These are phyloP conservation scores for Petunia secreta DNA, from an alignment of 257 asterid species.

Conservation along the genomic window DNA sequence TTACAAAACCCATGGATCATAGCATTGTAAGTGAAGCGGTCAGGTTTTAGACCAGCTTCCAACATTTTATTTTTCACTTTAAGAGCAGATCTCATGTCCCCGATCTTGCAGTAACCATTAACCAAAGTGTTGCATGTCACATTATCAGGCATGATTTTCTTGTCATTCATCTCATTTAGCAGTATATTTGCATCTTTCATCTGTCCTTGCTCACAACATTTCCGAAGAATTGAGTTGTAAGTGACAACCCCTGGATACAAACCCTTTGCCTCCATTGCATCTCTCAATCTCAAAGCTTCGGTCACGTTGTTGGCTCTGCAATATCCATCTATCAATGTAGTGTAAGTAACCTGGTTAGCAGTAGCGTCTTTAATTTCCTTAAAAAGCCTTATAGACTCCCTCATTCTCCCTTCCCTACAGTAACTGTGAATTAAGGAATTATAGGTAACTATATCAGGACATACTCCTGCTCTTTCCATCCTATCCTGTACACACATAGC, in stretches of 20 bases:
- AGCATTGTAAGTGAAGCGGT: conserved; percentile 80
- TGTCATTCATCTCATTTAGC: conserved; percentile 67
- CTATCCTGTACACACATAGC: conserved; percentile 82
- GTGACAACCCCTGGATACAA: conserved; percentile 74
- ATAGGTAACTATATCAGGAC: conserved; percentile 82
- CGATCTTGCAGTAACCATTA: conserved; percentile 83
- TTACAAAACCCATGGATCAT: conserved; percentile 80
- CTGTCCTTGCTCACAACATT: conserved; percentile 77
- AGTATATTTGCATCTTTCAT: conserved; percentile 68
- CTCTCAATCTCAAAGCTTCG: conserved; percentile 62
- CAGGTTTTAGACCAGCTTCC: conserved; percentile 75
- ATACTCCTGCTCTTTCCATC: conserved; percentile 68
- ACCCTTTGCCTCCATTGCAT: conserved; percentile 66
- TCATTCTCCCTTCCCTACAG: conserved; percentile 86
- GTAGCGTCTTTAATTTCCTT: conserved; percentile 64
- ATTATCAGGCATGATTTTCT: conserved; percentile 66
- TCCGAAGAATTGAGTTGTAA: conserved; percentile 77
- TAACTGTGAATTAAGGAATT: conserved; percentile 80
- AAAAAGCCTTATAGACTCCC: conserved; percentile 77
- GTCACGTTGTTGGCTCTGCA: conserved; percentile 67
- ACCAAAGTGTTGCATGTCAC: conserved; percentile 88
- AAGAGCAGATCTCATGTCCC: conserved; percentile 76
- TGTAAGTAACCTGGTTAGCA: conserved; percentile 77
- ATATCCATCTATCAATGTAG: conserved; percentile 85
- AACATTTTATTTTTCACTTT: conserved; percentile 69